Evolutionary conservation across 2,329 filamentous ascomycete species (phyloP), one percentile per base, ranked within the genome.

Genomic region (Clathrospora elynae): DNA sequence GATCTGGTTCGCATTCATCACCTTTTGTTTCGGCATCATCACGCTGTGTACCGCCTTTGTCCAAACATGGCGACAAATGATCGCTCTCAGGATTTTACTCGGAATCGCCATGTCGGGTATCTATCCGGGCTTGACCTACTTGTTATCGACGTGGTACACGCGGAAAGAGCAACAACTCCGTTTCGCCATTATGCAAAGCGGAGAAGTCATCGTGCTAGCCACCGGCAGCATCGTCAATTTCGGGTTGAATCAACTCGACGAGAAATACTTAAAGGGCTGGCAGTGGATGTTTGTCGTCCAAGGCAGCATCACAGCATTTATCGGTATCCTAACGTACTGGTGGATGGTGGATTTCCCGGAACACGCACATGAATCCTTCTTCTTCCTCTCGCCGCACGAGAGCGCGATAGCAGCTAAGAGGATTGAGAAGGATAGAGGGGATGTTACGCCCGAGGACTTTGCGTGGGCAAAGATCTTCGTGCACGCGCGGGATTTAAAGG

Each of bases 261-360:
- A 82, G 1, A 71, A 65, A 7, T 73, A 78, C 4, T 59, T 87
- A 16, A 75, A 76, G 7, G 83, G 84, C 2, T 87, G 84, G 83
- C 78, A 82, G 18, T 87, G 80, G 75, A 87, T 87, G 82, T 87
- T 83, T 52, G 64, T 86, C 0, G 80, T 87, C 0, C 83, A 87
- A 55, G 84, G 84, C 0, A 57, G 80, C 7, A 81, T 87, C 52
- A 77, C 84, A 4, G 64, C 66, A 12, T 66, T 82, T 14, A 68
- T 87, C 13, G 83, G 83, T 3, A 55, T 84, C 19, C 44, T 76
- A 9, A 85, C 83, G 0, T 86, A 83, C 57, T 85, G 82, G 75
- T 87, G 84, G 84, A 86, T 87, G 71, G 74, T 86, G 28, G 83
- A 86, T 57, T 87, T 87, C 49, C 84, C 84, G 0, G 84, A 87